Base-by-base conservation (phyloP, 2,329 filamentous ascomycete species). In the Ramularia collo-cygni region DNA sequence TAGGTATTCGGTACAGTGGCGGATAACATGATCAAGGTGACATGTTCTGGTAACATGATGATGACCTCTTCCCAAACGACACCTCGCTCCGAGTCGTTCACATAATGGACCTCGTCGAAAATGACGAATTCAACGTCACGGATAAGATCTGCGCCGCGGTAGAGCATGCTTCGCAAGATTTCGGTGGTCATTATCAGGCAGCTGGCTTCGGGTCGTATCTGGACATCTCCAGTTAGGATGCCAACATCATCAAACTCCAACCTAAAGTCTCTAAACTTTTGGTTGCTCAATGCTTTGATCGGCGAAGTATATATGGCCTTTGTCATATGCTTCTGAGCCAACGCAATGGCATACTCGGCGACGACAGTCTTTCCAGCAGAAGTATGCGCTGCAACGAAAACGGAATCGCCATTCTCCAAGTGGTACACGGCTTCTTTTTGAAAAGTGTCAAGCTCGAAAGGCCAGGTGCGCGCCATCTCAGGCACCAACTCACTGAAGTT, bases 11-110 rank as follows among this genome's bases (percentile, higher is more conserved):
- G 92, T 1, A 98, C 92, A 1, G 92, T 98, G 1, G 92, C 92
- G 4, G 92, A 98, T 3, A 98, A 75, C 2, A 96, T 70, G 52
- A 98, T 98, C 15, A 98, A 74, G 2, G 92, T 94, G 28, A 98
- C 87, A 65, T 98, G 92, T 60, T 95, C 89, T 0, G 92, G 92
- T 40, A 98, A 74, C 92, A 98, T 96, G 57, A 98, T 98, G 58
- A 98, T 98, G 55, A 98, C 92, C 64, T 98, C 92, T 64, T 98
- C 92, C 92, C 92, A 98, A 0, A 98, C 92, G 4, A 98, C 92
- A 57, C 92, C 92, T 65, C 92, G 78, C 62, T 96, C 92, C 17
- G 84, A 75, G 61, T 98, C 92, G 59, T 96, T 98, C 50, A 98
- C 90, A 60, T 98, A 98, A 65, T 98, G 92, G 2, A 98, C 92